These are phyloP conservation scores for Malassezia dermatis DNA, from an alignment of 1,284 basidiomycete species.

Conservation along the genomic window DNA sequence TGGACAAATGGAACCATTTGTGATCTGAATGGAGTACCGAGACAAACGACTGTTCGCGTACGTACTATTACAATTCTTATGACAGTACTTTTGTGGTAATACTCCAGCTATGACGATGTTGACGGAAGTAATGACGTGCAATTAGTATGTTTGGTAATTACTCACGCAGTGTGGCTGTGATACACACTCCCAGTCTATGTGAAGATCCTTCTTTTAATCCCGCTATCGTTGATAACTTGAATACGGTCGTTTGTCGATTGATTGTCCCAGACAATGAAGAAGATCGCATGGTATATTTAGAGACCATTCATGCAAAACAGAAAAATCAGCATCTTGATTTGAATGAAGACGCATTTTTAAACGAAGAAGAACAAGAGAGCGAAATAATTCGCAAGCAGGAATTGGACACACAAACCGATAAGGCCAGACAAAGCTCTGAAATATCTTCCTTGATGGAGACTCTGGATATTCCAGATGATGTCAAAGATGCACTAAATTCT, in stretches of 20 bases:
- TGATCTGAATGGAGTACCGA: slow-evolving; percentile 12
- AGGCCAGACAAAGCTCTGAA: not conserved
- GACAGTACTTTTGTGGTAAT: slow-evolving; percentile 8
- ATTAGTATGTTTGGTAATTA: slow-evolving; percentile 5
- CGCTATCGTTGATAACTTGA: not conserved
- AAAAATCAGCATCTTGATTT: not conserved
- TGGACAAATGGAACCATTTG: slow-evolving; percentile 9
- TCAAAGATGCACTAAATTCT: not conserved
- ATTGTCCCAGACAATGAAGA: slow-evolving; percentile 7
- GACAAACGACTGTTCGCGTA: slow-evolving; percentile 5
- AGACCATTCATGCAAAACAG: not conserved
- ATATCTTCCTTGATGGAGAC: not conserved
- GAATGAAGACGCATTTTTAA: not conserved
- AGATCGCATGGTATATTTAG: not conserved
- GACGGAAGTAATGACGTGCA: slow-evolving; percentile 9
- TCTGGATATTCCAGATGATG: not conserved
- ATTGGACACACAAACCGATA: not conserved
- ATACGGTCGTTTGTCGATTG: slow-evolving; percentile 7
- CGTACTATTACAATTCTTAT: not conserved
- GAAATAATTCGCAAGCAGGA: not conserved
- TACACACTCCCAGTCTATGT: slow-evolving; percentile 1
- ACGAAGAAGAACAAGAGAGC: not conserved
- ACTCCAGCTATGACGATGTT: not conserved
- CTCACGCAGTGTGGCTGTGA: slow-evolving; percentile 1
- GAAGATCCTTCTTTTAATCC: not conserved